These are phyloP conservation scores for Leccinum truebloodii DNA, from an alignment of 768 basidiomycete genomes.

Conservation along the genomic window DNA sequence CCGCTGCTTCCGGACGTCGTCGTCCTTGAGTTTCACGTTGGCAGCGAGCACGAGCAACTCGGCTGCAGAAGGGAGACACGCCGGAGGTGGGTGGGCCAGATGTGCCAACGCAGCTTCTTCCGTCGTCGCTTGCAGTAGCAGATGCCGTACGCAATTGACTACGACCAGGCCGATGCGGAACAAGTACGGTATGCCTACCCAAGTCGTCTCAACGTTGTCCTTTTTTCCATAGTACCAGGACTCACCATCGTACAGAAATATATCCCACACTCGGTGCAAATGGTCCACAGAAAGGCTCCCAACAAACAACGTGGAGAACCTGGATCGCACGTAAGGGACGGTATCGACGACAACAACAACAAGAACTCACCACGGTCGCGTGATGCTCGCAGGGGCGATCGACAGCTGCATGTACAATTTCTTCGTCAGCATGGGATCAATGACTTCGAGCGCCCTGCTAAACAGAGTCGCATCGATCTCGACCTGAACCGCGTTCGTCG, in stretches of 20 bases:
- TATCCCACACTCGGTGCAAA: slow-evolving; percentile 77
- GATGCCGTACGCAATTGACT: slow-evolving; percentile 57
- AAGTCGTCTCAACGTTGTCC: neutral
- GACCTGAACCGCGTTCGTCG: slow-evolving; percentile 56
- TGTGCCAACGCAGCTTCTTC: slow-evolving; percentile 48
- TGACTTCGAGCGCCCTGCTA: slow-evolving; percentile 63
- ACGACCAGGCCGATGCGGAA: slow-evolving; percentile 74
- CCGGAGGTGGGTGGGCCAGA: slow-evolving; percentile 51
- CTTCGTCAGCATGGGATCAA: slow-evolving; percentile 60
- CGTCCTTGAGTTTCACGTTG: slow-evolving; percentile 75
- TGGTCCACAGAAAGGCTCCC: slow-evolving; percentile 63
- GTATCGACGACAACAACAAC: neutral
- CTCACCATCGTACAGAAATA: slow-evolving; percentile 80
- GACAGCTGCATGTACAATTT: slow-evolving; percentile 67
- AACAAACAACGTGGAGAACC: slow-evolving; percentile 76
- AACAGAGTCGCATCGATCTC: slow-evolving; percentile 79
- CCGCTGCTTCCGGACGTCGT: slow-evolving; percentile 75
- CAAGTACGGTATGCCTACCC: slow-evolving; percentile 68
- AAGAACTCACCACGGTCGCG: slow-evolving; percentile 57
- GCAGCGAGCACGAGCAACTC: slow-evolving; percentile 63
- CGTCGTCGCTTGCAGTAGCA: slow-evolving; percentile 51
- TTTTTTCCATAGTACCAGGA: neutral
- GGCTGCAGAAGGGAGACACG: slow-evolving; percentile 56
- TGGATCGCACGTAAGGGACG: slow-evolving; percentile 24
- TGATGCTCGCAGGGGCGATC: slow-evolving; percentile 57